Conservation (phyloP, 1,284 basidiomycete species). For the Apiotrichum sp. region DNA sequence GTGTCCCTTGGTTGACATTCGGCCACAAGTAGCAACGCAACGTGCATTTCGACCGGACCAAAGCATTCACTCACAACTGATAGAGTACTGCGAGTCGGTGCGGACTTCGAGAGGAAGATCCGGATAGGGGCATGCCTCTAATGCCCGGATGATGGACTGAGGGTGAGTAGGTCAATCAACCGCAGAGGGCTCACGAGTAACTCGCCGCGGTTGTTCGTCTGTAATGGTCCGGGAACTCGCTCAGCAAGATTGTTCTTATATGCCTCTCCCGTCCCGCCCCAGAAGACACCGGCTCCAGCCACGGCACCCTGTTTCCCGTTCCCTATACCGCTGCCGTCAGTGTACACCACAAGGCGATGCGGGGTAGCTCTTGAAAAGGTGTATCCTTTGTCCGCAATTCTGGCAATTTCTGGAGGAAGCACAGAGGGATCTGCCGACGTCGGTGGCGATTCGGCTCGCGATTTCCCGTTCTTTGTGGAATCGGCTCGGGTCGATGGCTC, state of each 20-base stretch:
- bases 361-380: conserved; percentile 19
- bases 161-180: not conserved
- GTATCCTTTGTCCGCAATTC: conserved; percentile 28
- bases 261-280: conserved; percentile 34
- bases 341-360: conserved; percentile 40
- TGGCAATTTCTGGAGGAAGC: conserved; percentile 15
- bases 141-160: conserved; percentile 45
- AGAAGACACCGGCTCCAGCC: conserved; percentile 46
- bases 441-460: not conserved
- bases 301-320: conserved; percentile 38
- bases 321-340: conserved; percentile 40
- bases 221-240: conserved; percentile 39
- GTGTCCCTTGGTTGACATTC: too few species aligned
- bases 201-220: conserved; percentile 49
- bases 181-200: conserved; percentile 27
- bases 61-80: conserved; percentile 29
- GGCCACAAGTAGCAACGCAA: too few species aligned
- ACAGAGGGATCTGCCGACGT: conserved; percentile 1
- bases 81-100: conserved; percentile 47
- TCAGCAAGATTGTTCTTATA: conserved; percentile 36
- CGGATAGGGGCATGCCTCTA: conserved; percentile 44
- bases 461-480: not conserved
- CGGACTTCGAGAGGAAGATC: conserved; percentile 45
- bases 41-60: too few species aligned
- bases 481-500: not conserved